These are phyloP conservation scores for Linum tenue DNA, from an alignment of 345 rosid genomes.

Conservation along the genomic window DNA sequence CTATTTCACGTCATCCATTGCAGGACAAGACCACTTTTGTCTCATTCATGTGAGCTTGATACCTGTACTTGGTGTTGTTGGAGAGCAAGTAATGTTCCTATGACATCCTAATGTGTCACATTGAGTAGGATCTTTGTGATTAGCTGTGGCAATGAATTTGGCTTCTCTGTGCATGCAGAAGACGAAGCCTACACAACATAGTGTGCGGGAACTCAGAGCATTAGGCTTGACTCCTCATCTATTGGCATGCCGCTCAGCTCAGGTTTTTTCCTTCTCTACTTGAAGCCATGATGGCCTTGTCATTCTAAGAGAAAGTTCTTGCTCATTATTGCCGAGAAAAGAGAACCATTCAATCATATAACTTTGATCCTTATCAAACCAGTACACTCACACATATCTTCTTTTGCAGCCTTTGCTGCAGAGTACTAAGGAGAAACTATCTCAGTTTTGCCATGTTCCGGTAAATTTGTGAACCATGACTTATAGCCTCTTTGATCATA, in stretches of 20 bases:
- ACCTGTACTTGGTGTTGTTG: slow-evolving; percentile 29
- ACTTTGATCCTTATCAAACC: neutral
- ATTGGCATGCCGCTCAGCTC: slow-evolving; percentile 30
- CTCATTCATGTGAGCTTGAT: slow-evolving; percentile 30
- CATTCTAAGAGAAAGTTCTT: neutral
- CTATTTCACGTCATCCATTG: neutral
- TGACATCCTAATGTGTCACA: neutral
- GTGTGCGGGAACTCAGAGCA: slow-evolving; percentile 32
- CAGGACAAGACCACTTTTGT: slow-evolving; percentile 29
- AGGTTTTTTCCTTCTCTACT: slow-evolving; percentile 13
- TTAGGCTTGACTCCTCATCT: slow-evolving; percentile 30
- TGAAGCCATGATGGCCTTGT: neutral
- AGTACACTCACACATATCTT: neutral
- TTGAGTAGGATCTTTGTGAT: neutral
- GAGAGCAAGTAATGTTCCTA: slow-evolving; percentile 16
- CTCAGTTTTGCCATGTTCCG: slow-evolving; percentile 38
- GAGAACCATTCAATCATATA: neutral
- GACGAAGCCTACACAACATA: slow-evolving; percentile 31
- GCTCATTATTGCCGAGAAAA: too few relatives aligned
- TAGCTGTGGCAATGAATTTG: neutral
- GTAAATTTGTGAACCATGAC: slow-evolving; percentile 32
- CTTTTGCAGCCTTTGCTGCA: slow-evolving; percentile 25
- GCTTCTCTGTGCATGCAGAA: slow-evolving; percentile 16
- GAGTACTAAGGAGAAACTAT: slow-evolving; percentile 22
- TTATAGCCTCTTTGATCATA: slow-evolving; percentile 11